A percentile compares a stretch with the other conserved stretches of the same genome.
These are phyloP conservation scores for Colletotrichum aenigma DNA, from an alignment of 2,329 filamentous ascomycete species.

Conservation along the genomic window DNA sequence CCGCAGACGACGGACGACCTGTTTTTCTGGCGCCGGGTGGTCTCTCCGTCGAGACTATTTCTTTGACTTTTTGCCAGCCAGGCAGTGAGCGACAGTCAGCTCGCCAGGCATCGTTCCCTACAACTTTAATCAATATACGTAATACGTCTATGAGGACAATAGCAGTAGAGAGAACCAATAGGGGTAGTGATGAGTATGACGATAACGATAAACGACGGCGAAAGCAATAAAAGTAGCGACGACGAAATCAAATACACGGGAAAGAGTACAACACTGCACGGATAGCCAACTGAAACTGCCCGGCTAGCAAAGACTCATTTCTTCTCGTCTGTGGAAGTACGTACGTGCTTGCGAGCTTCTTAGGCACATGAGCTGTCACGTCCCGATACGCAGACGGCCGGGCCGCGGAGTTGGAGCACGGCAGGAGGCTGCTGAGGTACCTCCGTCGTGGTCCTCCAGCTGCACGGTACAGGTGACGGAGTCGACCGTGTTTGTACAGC, in stretches of 20 bases:
- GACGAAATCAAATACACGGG: background rate
- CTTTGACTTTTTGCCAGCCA: background rate
- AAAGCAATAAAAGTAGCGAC: too few species aligned
- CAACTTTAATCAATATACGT: fast-evolving
- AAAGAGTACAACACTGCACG: too few species aligned
- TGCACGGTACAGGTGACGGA: background rate
- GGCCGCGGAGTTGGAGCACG: background rate
- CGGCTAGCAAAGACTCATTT: background rate
- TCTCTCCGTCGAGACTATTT: background rate
- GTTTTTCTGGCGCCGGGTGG: background rate
- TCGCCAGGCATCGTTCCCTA: background rate
- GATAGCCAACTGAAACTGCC: too few species aligned
- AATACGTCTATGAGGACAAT: background rate
- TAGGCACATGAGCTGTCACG: background rate
- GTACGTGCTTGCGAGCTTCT: background rate
- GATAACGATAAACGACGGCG: background rate
- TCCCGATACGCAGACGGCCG: background rate
- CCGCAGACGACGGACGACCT: background rate
- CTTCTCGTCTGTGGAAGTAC: background rate
- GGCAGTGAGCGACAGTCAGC: background rate
- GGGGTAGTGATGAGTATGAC: fast-evolving
- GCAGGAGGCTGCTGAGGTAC: background rate
- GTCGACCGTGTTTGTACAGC: background rate
- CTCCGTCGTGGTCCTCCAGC: background rate
- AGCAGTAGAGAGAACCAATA: fast-evolving